A percentile compares a stretch with the other conserved stretches of the same genome.
phyloP scores from a whole-genome alignment of 331 rosid species.

The Quercus phellos region DNA sequence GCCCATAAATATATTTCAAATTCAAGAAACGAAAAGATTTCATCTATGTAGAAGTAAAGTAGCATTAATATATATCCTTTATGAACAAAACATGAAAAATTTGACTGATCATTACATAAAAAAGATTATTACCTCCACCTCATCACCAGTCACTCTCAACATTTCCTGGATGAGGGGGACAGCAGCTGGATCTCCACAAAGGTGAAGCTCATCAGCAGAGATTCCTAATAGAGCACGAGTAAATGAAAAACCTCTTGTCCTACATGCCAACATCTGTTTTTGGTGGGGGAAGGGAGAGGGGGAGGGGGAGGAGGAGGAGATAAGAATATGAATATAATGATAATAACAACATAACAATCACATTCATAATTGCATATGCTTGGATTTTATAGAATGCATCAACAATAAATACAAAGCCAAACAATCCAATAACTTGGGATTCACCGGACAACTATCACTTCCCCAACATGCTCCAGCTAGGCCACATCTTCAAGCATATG shows the following conservation, averaged over 20 bases:
- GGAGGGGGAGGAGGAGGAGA: not conserved
- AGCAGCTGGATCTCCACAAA: constrained; percentile 93
- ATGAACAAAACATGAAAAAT: not conserved
- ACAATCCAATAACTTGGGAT: not conserved
- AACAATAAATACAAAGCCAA: constrained; percentile 1
- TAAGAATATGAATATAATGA: not conserved
- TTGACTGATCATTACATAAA: not conserved
- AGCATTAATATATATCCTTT: not conserved
- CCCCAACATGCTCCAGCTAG: not conserved
- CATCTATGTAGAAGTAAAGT: not conserved
- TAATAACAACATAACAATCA: constrained; percentile 2
- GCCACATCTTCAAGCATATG: not conserved
- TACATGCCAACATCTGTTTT: constrained; percentile 87
- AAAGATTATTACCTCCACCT: constrained; percentile 59
- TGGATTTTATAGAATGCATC: constrained; percentile 2
- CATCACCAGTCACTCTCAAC: constrained; percentile 70
- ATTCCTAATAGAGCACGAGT: constrained; percentile 91
- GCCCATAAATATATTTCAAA: not conserved
- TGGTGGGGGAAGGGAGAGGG: constrained; percentile 1
- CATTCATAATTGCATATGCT: not conserved
- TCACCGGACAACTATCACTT: not conserved
- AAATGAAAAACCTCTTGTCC: constrained; percentile 72
- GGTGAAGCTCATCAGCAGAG: constrained; percentile 90
- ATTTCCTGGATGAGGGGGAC: constrained; percentile 85
- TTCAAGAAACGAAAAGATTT: not conserved